These are phyloP conservation scores for Coemansia sp. DNA, from an alignment of 192 early-diverging fungal species.

Conservation along the genomic window DNA sequence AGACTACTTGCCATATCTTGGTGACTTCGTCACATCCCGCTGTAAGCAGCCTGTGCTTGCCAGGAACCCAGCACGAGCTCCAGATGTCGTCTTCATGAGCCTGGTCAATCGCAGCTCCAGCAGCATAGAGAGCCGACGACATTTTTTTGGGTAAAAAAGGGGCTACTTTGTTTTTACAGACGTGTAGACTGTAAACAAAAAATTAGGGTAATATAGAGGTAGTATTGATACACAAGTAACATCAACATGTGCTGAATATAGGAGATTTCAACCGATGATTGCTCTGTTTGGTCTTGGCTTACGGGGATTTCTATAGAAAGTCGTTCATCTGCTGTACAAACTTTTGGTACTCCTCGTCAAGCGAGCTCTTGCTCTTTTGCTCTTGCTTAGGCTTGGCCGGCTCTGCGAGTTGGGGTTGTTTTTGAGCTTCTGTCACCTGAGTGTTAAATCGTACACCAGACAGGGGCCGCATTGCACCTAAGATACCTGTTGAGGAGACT, in stretches of 20 bases:
- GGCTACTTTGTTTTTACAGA: not conserved
- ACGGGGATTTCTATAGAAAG: slow-evolving; percentile 23
- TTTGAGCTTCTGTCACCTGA: slow-evolving; percentile 2
- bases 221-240: not conserved
- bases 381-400: not conserved
- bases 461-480: slow-evolving; percentile 12
- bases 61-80: slow-evolving; percentile 46
- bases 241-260: not conserved
- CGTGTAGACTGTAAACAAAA: not conserved
- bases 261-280: not conserved
- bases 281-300: not conserved
- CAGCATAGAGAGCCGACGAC: slow-evolving; percentile 43
- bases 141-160: slow-evolving; percentile 10
- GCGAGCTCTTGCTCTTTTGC: slow-evolving; percentile 19
- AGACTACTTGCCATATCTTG: slow-evolving; percentile 38
- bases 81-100: slow-evolving; percentile 57
- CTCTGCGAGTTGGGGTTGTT: not conserved
- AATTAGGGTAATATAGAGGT: not conserved
- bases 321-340: slow-evolving; percentile 64
- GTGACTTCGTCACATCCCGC: slow-evolving; percentile 47
- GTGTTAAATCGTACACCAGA: slow-evolving; percentile 17
- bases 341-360: slow-evolving; percentile 66
- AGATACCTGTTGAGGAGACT: slow-evolving; percentile 5
- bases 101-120: slow-evolving; percentile 35
- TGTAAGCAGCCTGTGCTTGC: slow-evolving; percentile 40